phyloP scores from a whole-genome alignment of 441 rosid species.

The Corymbia calophylla region DNA sequence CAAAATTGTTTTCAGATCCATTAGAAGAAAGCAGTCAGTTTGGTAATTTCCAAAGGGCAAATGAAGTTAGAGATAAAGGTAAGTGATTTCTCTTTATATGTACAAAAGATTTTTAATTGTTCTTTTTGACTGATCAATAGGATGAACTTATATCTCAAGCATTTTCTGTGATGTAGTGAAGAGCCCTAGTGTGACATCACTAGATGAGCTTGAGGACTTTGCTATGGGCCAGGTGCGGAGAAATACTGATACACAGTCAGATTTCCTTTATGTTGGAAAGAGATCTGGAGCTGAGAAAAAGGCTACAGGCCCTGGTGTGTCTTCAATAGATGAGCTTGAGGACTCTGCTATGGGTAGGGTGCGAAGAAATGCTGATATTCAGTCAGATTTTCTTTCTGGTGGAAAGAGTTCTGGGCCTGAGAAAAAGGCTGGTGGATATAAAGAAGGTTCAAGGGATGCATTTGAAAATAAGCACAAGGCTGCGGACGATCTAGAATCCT shows the following conservation, averaged over 20 bases:
- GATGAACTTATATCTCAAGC: not conserved
- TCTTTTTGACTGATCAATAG: not conserved
- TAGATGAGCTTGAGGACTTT: slow-evolving; percentile 82
- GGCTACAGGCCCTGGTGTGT: slow-evolving; percentile 26
- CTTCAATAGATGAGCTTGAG: slow-evolving; percentile 73
- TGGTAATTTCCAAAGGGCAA: slow-evolving; percentile 24
- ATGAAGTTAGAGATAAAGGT: slow-evolving; percentile 9
- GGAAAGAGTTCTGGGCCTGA: slow-evolving; percentile 5
- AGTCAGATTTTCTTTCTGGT: slow-evolving; percentile 11
- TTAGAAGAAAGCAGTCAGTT: slow-evolving; percentile 47
- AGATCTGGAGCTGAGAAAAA: slow-evolving; percentile 9
- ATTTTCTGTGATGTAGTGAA: slow-evolving; percentile 30
- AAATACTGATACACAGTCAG: slow-evolving; percentile 18
- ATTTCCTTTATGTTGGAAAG: slow-evolving; percentile 15
- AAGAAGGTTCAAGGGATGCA: slow-evolving; percentile 37
- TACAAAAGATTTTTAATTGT: not conserved
- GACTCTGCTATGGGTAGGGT: slow-evolving; percentile 55
- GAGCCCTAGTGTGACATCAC: slow-evolving; percentile 36
- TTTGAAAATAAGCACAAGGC: slow-evolving; percentile 12
- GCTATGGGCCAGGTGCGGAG: slow-evolving; percentile 43
- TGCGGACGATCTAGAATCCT: slow-evolving; percentile 60
- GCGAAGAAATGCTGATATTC: slow-evolving; percentile 23
- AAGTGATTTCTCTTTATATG: not conserved
- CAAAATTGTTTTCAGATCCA: slow-evolving; percentile 32
- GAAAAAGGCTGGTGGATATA: slow-evolving; percentile 31